Evolutionary conservation across 495 filamentous ascomycete species (phyloP).

Genomic region (Penicillium roqueforti): DNA sequence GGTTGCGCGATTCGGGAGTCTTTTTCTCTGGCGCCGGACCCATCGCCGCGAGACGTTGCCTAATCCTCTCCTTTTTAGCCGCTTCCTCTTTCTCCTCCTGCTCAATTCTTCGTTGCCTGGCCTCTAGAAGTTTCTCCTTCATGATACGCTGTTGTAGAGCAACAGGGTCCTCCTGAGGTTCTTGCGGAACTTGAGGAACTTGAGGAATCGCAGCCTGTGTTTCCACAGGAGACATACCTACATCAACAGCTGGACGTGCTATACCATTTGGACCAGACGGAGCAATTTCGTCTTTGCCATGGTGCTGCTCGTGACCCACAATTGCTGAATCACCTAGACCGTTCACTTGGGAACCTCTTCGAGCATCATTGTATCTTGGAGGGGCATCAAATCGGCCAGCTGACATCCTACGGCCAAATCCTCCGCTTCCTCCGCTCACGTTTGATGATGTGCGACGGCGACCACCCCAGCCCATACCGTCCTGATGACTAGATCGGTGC

Average conservation of each 20-base stretch:
- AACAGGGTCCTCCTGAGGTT: slow-evolving; percentile 53
- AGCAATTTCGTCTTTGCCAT: slow-evolving; percentile 26
- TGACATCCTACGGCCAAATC: slow-evolving; percentile 56
- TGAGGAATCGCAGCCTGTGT: slow-evolving; percentile 19
- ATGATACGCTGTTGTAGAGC: slow-evolving; percentile 78
- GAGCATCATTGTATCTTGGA: slow-evolving; percentile 41
- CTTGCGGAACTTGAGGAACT: slow-evolving; percentile 27
- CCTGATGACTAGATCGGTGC: slow-evolving; percentile 62
- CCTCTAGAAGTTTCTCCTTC: slow-evolving; percentile 73
- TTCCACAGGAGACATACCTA: slow-evolving; percentile 41
- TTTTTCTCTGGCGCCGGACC: slow-evolving; percentile 58
- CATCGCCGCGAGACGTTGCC: slow-evolving; percentile 74
- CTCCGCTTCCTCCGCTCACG: slow-evolving; percentile 85
- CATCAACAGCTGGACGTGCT: slow-evolving; percentile 46
- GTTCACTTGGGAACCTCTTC: slow-evolving; percentile 46
- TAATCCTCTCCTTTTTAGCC: slow-evolving; percentile 74
- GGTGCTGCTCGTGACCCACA: slow-evolving; percentile 23
- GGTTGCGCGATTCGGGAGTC: slow-evolving; percentile 30
- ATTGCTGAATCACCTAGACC: slow-evolving; percentile 35
- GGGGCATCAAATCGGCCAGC: slow-evolving; percentile 46
- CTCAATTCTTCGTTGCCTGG: slow-evolving; percentile 72
- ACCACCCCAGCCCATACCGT: slow-evolving; percentile 57
- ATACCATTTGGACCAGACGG: slow-evolving; percentile 38
- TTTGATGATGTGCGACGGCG: slow-evolving; percentile 89
- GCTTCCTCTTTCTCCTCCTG: slow-evolving; percentile 78